Evolutionary conservation across 805 yeast species (phyloP), one percentile per base, ranked within the genome.

Genomic region (Nakazawaea holstii): DNA sequence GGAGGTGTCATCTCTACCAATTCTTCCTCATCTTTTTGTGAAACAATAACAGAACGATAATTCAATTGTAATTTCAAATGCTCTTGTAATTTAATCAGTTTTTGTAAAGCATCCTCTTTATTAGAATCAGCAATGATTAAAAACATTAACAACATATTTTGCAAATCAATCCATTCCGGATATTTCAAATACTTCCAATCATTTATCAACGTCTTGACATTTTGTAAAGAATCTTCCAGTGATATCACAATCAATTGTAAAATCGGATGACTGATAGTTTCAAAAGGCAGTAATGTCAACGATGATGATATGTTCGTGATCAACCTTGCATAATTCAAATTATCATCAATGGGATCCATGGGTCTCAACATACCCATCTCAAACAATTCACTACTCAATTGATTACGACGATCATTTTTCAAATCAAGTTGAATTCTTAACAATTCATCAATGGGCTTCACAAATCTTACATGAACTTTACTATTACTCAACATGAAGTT

Each of bases 231-330:
- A 48, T 82, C 87, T 11, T 64, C 53, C 20, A 79, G 71, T 20
- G 87, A 77, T 3, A 89, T 69, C 0, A 83, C 82, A 43, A 89
- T 72, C 11, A 92, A 60, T 37, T 90, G 85, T 2, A 87, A 75
- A 1, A 89, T 77, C 0, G 97, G 97, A 59, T 91, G 97, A 54
- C 86, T 82, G 61, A 90, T 82, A 5, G 89, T 82, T 62, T 92
- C 97, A 59, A 87, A 88, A 1, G 92, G 82, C 2, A 87, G 79
- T 8, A 87, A 65, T 7, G 74, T 73, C 11, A 78, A 73, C 10
- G 84, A 72, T 3, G 88, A 73, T 7, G 85, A 67, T 37, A 85
- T 58, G 53, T 79, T 75, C 29, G 81, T 72, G 53, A 85, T 72
- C 52, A 80, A 72, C 44, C 74, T 76, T 51, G 78, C 66, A 59